Percentiles rank a stretch among this genome's conserved stretches.
These are phyloP conservation scores for Vanilla planifolia DNA, from an alignment of 106 monocot species.

Conservation along the genomic window DNA sequence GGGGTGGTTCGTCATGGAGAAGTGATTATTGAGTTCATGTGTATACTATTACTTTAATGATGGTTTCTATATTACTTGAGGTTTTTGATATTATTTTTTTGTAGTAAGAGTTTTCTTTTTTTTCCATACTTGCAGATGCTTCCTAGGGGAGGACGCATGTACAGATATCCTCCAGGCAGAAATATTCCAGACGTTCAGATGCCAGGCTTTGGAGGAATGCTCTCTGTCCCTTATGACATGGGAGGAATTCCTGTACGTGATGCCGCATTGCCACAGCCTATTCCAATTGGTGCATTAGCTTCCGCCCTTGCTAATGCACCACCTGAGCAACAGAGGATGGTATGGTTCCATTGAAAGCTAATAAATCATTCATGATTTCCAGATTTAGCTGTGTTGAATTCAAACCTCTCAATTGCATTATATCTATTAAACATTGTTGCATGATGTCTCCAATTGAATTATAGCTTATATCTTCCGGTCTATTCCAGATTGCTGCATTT, in stretches of 20 bases:
- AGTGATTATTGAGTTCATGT: too few species aligned
- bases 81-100: too few species aligned
- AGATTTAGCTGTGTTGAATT: too few species aligned
- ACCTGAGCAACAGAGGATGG: constrained; percentile 74
- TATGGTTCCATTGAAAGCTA: constrained; percentile 11
- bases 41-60: too few species aligned
- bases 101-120: too few species aligned
- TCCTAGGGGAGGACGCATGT: constrained; percentile 55
- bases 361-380: not conserved
- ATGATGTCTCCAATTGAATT: too few species aligned
- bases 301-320: constrained; percentile 72
- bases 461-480: too few species aligned
- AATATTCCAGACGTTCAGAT: constrained; percentile 46
- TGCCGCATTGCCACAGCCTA: constrained; percentile 42
- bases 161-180: constrained; percentile 63
- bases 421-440: too few species aligned
- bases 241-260: constrained; percentile 40
- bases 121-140: constrained; percentile 43
- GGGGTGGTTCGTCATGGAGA: too few species aligned
- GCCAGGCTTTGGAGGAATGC: constrained; percentile 52
- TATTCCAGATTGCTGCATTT: too few species aligned
- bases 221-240: constrained; percentile 57
- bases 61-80: too few species aligned
- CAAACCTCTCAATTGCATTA: too few species aligned
- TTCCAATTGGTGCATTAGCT: constrained; percentile 62